These are phyloP conservation scores for Saccharomycopsis fermentans DNA, from an alignment of 805 yeast species.

Conservation along the genomic window DNA sequence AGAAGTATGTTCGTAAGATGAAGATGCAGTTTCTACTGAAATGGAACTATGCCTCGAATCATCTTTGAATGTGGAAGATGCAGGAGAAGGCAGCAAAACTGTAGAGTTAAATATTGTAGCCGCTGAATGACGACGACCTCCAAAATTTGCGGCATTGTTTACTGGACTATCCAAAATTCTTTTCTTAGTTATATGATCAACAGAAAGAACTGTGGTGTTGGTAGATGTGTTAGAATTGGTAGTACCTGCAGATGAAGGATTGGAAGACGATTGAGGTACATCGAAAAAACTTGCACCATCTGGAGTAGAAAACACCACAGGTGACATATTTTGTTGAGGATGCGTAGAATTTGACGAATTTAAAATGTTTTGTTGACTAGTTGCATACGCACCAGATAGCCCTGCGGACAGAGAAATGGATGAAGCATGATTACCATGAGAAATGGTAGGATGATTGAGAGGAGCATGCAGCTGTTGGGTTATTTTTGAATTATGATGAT, in stretches of 20 bases:
- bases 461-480: background rate
- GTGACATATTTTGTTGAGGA: background rate
- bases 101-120: conserved; percentile 11
- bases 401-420: background rate
- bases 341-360: background rate
- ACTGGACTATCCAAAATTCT: conserved; percentile 11
- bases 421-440: background rate
- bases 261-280: background rate
- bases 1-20: conserved; percentile 9
- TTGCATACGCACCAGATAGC: background rate
- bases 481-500: conserved; percentile 11
- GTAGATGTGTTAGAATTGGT: background rate
- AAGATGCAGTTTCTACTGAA: conserved; percentile 12
- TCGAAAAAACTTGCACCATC: background rate
- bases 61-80: conserved; percentile 2
- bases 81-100: conserved; percentile 8
- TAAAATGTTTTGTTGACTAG: background rate
- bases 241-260: background rate
- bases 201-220: background rate
- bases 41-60: conserved; percentile 11
- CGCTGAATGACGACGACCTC: conserved; percentile 15
- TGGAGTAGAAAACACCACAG: background rate
- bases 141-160: background rate
- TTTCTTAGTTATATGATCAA: conserved; percentile 5
- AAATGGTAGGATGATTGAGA: background rate